phyloP scores from a whole-genome alignment of 768 basidiomycete species.

The Amanita phalloides region DNA sequence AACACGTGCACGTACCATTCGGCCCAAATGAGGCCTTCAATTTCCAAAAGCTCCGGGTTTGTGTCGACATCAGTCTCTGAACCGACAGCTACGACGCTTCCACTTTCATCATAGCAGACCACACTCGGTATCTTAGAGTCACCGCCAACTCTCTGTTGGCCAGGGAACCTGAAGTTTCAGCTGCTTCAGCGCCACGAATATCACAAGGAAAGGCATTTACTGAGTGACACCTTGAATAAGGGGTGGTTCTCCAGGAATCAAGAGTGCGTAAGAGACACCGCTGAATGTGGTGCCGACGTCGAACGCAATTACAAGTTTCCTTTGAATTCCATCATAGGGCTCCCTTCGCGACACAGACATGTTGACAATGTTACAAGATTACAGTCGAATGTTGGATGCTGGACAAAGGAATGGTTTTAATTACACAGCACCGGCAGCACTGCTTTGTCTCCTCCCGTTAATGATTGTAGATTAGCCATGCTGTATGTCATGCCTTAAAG shows the following conservation, averaged over 20 bases:
- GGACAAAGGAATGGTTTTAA: too few species aligned
- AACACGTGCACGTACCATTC: constrained; percentile 22
- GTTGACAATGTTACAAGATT: not conserved
- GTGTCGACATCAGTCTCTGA: constrained; percentile 33
- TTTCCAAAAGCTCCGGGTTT: constrained; percentile 27
- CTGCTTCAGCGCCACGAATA: not conserved
- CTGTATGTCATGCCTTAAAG: too few species aligned
- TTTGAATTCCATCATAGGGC: not conserved
- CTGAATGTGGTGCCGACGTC: constrained; percentile 1
- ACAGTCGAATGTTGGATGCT: not conserved
- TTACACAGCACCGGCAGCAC: too few species aligned
- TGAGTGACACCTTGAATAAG: constrained; percentile 12
- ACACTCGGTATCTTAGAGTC: constrained; percentile 40
- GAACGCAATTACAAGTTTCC: not conserved
- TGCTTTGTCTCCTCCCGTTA: too few species aligned
- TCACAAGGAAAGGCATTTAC: not conserved
- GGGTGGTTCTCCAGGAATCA: constrained; percentile 13
- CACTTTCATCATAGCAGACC: constrained; percentile 32
- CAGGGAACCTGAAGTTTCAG: constrained; percentile 9
- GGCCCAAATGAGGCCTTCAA: constrained; percentile 28
- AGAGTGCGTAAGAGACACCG: constrained; percentile 5
- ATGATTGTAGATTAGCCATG: too few species aligned
- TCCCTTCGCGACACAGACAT: not conserved
- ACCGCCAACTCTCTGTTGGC: constrained; percentile 13
- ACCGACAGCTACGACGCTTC: constrained; percentile 28